Conservation (phyloP, 2,329 filamentous ascomycete genomes). For the Ascosphaera acerosa region DNA sequence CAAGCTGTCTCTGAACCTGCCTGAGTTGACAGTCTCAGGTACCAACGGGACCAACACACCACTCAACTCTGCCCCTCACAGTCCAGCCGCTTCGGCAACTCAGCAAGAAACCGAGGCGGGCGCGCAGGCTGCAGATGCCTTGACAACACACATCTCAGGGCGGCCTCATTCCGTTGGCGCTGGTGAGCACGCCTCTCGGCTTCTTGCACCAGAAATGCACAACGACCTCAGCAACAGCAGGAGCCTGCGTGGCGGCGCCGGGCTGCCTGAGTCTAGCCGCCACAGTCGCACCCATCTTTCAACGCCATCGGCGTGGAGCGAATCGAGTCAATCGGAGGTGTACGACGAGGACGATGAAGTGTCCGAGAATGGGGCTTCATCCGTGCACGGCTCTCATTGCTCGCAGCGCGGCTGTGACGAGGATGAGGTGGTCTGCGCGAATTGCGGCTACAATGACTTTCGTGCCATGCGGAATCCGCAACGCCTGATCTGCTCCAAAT, state of each 20-base stretch:
- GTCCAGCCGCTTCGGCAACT: background rate
- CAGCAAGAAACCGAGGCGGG: background rate
- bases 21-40: background rate
- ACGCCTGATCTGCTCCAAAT: conserved; percentile 1
- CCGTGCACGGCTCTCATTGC: too few species aligned
- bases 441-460: background rate
- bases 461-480: background rate
- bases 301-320: background rate
- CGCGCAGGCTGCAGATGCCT: background rate
- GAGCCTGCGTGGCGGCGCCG: background rate
- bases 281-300: background rate
- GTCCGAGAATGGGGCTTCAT: too few species aligned
- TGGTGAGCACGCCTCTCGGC: background rate
- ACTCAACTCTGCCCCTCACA: background rate
- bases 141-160: background rate
- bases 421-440: background rate
- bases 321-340: background rate
- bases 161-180: background rate
- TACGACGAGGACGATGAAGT: conserved; percentile 1
- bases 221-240: too few species aligned
- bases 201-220: too few species aligned
- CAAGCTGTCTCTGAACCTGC: background rate
- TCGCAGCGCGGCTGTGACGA: too few species aligned
- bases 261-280: background rate
- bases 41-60: background rate